Base-by-base conservation (phyloP, 306 rosid species). In the Inga leiocalycina region DNA sequence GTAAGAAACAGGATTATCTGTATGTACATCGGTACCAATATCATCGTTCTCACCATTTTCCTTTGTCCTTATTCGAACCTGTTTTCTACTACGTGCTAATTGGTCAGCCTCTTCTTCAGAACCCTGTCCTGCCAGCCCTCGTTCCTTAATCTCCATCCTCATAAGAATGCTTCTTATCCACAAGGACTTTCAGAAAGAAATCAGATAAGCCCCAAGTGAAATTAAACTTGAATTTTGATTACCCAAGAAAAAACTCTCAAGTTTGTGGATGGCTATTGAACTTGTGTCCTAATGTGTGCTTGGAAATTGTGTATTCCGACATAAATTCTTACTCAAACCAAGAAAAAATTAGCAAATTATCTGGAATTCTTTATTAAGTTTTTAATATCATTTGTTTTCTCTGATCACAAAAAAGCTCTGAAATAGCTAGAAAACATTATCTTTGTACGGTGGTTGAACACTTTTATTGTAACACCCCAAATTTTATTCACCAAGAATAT, bases 231-330 rank as follows among this genome's bases (percentile, higher is more conserved):
- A 48, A 14, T 48, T 48, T 14, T 49, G 54, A 49, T 49, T 49
- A 49, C 19, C 54, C 4, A 49, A 39, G 8, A 14, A 49, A 14
- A 14, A 41, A 67, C 37, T 68, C 52, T 68, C 52, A 6, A 13
- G 43, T 66, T 48, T 75, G 78, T 66, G 39, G 46, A 75, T 67
- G 68, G 51, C n/a, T 43, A 30, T 61, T 67, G 80, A 19, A 30
- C 70, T 27, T 64, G 74, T 49, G 56, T 17, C 46, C 24, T 69
- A 37, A 10, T 51, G 44, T 45, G 76, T 70, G 27, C 10, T 70
- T 70, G 51, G 16, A 11, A 41, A 16, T 14, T 39, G 3, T 70
- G 51, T 70, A 4, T 35, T 57, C 4, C 5, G 10, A 8, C 32
- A n/a, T 57, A 57, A 57, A 22, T 57, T 57, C 65, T 57, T 8